Evolutionary conservation across 164 flowering plant species (phyloP), one percentile per base, ranked within the genome.

Genomic region (Umbilicus rupestris): DNA sequence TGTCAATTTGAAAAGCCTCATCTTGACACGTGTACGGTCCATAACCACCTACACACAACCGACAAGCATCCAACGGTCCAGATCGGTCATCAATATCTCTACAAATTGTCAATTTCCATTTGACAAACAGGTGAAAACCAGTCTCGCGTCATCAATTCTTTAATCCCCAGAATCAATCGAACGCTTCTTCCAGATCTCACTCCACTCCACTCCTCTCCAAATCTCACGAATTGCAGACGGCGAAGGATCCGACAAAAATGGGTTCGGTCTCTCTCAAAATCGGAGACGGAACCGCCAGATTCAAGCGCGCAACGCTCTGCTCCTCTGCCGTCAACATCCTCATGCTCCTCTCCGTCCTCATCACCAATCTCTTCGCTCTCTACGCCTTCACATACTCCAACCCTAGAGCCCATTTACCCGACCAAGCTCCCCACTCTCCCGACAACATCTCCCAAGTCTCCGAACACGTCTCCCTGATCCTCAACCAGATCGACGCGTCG

Each of bases 231-330:
- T 58, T 33, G 55, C 41, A 47, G 5, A 6, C 49, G 37, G 7
- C 8, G 14, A 29, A 7, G 24, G 39, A 33, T 33, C 6, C 31
- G 29, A 2, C 16, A 9, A 33, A 71, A 63, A 88, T 89, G 98
- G 98, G 98, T 0, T 79, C 96, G 7, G 98, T 92, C 31, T 90
- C 98, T 22, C 78, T 92, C 66, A 90, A 87, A 55, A 82, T 87
- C 0, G 98, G 98, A 12, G 98, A 92, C 71, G 96, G 98, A 39
- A 90, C 96, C 1, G 96, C 90, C 16, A 87, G 93, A 82, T 92
- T 92, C 84, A 80, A 65, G 63, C 73, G 85, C 68, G 87, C 96
- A n/a, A 68, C 90, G 2, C 29, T 84, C 3, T 92, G 91, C 62
- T 87, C 98, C 1, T 88, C 98, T 20, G 93, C 89, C 1, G 77